Percentiles rank a stretch among this genome's conserved stretches.
phyloP scores from a whole-genome alignment of 2,329 filamentous ascomycete species.

The Hymenoscyphus fraxineus region DNA sequence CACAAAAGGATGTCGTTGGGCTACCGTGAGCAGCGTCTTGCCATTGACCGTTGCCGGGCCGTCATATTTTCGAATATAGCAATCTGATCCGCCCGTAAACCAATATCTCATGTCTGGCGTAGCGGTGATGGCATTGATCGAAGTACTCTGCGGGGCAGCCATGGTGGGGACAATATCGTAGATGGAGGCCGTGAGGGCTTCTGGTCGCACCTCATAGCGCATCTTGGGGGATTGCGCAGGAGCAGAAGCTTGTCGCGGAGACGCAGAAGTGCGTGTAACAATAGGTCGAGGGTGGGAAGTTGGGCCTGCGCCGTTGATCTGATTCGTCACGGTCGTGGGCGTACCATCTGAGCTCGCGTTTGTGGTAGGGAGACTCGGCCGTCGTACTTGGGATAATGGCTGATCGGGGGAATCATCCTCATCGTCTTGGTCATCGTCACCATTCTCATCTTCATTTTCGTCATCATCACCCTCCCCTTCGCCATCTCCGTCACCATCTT shows the following conservation, averaged over 20 bases:
- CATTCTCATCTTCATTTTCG: constrained; percentile 39
- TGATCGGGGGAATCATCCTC: constrained; percentile 49
- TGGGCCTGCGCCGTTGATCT: constrained; percentile 30
- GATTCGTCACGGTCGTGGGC: constrained; percentile 16
- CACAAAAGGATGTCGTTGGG: constrained; percentile 93
- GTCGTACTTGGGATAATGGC: constrained; percentile 25
- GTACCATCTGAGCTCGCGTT: constrained; percentile 31
- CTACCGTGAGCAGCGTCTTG: constrained; percentile 88
- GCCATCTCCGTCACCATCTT: constrained; percentile 35
- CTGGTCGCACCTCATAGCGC: constrained; percentile 65
- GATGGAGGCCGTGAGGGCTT: constrained; percentile 71
- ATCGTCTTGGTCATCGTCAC: constrained; percentile 42
- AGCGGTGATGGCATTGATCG: constrained; percentile 86
- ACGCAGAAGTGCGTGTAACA: constrained; percentile 31
- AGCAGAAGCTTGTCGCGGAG: constrained; percentile 32
- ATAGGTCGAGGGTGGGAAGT: constrained; percentile 32
- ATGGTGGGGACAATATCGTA: constrained; percentile 98
- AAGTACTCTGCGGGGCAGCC: constrained; percentile 91
- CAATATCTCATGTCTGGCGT: constrained; percentile 95
- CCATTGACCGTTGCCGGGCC: constrained; percentile 93
- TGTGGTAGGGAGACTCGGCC: constrained; percentile 28
- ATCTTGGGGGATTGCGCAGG: constrained; percentile 41
- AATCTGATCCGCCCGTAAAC: constrained; percentile 89
- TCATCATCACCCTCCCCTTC: constrained; percentile 34
- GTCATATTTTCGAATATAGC: constrained; percentile 96